phyloP scores from a whole-genome alignment of 2,329 filamentous ascomycete genomes.

The Cladosporium sp. region DNA sequence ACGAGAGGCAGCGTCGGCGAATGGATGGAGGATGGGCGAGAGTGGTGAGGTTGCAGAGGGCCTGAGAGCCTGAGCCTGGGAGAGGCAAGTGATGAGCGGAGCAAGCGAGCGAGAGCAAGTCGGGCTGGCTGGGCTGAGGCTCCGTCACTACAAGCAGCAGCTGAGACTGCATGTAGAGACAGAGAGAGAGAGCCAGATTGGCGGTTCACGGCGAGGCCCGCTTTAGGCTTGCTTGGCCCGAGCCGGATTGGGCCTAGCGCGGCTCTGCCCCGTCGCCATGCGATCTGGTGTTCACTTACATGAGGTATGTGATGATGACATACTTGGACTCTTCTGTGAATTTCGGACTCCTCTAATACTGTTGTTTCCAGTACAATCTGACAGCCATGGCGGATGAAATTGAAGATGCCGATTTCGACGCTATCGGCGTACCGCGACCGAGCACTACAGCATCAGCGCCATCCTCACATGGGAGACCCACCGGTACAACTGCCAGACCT shows the following conservation, averaged over 20 bases:
- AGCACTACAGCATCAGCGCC: background rate
- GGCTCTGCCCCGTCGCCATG: background rate
- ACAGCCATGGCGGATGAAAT: constrained; percentile 44
- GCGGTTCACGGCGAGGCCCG: background rate
- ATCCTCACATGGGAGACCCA: background rate
- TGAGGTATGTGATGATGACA: background rate
- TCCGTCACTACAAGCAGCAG: background rate
- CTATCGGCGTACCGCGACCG: constrained; percentile 3
- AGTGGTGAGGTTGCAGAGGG: background rate
- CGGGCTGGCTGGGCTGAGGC: constrained; percentile 6
- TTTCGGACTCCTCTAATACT: too few relatives aligned
- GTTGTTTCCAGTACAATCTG: background rate
- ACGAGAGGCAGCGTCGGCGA: constrained; percentile 1
- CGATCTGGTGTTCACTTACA: background rate
- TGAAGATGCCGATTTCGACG: constrained; percentile 35
- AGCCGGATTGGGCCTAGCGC: background rate
- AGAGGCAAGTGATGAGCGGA: too few relatives aligned
- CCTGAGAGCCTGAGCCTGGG: too few relatives aligned
- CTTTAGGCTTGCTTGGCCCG: too few relatives aligned
- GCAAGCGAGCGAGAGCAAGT: constrained; percentile 4
- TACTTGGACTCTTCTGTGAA: too few relatives aligned
- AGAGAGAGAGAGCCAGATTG: background rate
- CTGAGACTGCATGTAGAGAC: too few relatives aligned
- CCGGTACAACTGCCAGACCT: constrained; percentile 32
- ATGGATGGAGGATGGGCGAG: background rate